Evolutionary conservation across 1,284 basidiomycete species (phyloP).

Genomic region (Cryptococcus amylolentus): DNA sequence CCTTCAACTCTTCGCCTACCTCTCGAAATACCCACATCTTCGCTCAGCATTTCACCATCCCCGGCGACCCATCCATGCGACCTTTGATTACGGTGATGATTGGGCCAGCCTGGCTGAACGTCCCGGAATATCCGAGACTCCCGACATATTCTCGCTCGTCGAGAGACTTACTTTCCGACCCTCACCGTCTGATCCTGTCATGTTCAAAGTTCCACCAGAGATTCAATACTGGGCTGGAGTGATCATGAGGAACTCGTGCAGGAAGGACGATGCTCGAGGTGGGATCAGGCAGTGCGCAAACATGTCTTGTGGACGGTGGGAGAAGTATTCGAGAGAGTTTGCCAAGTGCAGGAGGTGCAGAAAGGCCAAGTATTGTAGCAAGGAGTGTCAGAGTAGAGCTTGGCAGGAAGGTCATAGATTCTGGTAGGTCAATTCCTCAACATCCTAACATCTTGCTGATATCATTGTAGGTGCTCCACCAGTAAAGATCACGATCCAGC

Average conservation of each 20-base stretch:
- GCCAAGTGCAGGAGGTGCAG: slow-evolving; percentile 93
- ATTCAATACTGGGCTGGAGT: slow-evolving; percentile 99
- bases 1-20: slow-evolving; percentile 88
- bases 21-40: slow-evolving; percentile 97
- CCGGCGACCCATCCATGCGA: slow-evolving; percentile 53
- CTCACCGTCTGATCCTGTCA: slow-evolving; percentile 69
- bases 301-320: slow-evolving; percentile 96
- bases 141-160: slow-evolving; percentile 92
- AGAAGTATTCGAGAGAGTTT: slow-evolving; percentile 88
- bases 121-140: slow-evolving; percentile 51
- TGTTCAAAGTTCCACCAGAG: slow-evolving; percentile 75
- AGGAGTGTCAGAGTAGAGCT: slow-evolving; percentile 93
- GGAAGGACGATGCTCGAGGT: slow-evolving; percentile 88
- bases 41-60: slow-evolving; percentile 93
- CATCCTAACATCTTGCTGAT: not conserved
- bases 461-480: slow-evolving; percentile 25
- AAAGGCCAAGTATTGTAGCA: slow-evolving; percentile 98
- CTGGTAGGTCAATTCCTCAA: slow-evolving; percentile 35
- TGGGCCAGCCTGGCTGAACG: slow-evolving; percentile 38
- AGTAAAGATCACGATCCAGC: slow-evolving; percentile 28
- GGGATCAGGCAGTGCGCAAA: slow-evolving; percentile 98
- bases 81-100: slow-evolving; percentile 41
- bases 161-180: slow-evolving; percentile 94
- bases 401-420: slow-evolving; percentile 96
- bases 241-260: slow-evolving; percentile 97